Evolutionary conservation across 768 basidiomycete species (phyloP), one percentile per base, ranked within the genome.

Genomic region (Chalciporus pseudorubinellus): DNA sequence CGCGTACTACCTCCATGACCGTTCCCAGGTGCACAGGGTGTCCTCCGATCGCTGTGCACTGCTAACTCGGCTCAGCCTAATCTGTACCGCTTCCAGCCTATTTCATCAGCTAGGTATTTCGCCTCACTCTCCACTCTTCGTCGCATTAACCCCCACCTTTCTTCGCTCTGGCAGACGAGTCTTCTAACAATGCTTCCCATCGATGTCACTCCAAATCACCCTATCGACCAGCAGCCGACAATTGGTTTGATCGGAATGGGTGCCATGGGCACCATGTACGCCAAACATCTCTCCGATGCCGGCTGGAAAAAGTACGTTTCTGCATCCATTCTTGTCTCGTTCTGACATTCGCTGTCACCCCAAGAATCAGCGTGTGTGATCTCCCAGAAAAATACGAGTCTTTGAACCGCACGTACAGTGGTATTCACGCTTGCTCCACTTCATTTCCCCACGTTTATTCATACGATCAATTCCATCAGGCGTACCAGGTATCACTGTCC

Each of bases 191-290:
- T 33, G 19, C 10, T 62, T 36, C 56, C 60, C 24, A 40, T 46
- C 44, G 60, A 72, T 40, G 50, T 72, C 26, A 56, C 58, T 1
- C 75, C 74, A 0, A 29, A 64, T 10, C 59, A 67, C 9, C 76
- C 78, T 6, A 18, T 64, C 2, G 70, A 75, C 6, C 66, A 74
- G 21, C 91, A 93, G 58, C 90, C 91, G 6, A 77, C 79, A 0
- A 89, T 98, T 34, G 95, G 95, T 2, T 74, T 97, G 46, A 97
- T 97, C 55, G 95, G 95, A 2, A 97, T 98, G 94, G 95, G 95
- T 1, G 90, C 89, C 44, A 98, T 98, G 95, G 95, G 95, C 2
- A 76, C 74, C 63, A 92, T 98, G 93, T 98, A 98, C 66, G 92
- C 93, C 0, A 78, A 77, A 16, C 66, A 74, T n/a, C 75, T 99